phyloP scores from a whole-genome alignment of 179 eudicot species.

The Drosera spatulata region DNA sequence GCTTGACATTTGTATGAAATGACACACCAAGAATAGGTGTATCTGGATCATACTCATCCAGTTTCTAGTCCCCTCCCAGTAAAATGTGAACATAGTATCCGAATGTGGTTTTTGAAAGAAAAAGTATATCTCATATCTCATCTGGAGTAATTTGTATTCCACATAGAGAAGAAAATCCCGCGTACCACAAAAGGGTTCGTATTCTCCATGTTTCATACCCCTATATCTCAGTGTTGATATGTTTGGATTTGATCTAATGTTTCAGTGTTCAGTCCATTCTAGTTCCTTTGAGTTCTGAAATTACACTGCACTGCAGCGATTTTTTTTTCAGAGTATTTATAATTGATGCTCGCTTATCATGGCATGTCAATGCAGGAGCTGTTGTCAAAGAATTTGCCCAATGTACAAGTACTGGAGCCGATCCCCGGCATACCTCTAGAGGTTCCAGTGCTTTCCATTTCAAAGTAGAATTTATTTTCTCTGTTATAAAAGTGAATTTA shows the following conservation, averaged over 20 bases:
- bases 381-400: conserved; percentile 48
- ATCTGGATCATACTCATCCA: neutral
- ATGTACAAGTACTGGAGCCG: conserved; percentile 62
- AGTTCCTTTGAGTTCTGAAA: neutral
- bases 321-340: neutral
- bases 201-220: too few relatives aligned
- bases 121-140: too few relatives aligned
- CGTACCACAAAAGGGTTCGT: too few relatives aligned
- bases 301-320: neutral
- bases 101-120: too few relatives aligned
- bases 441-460: conserved; percentile 20
- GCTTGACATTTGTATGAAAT: neutral
- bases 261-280: neutral
- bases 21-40: neutral
- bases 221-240: too few relatives aligned
- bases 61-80: too few relatives aligned
- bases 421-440: conserved; percentile 58
- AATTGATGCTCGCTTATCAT: neutral
- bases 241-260: neutral
- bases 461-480: too few relatives aligned
- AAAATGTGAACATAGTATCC: too few relatives aligned
- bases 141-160: too few relatives aligned
- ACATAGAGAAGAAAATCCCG: too few relatives aligned
- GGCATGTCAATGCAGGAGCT: conserved; percentile 43
- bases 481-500: too few relatives aligned